Base-by-base conservation (phyloP, 108 stramenopile species). In the Cyclotella baltica region DNA sequence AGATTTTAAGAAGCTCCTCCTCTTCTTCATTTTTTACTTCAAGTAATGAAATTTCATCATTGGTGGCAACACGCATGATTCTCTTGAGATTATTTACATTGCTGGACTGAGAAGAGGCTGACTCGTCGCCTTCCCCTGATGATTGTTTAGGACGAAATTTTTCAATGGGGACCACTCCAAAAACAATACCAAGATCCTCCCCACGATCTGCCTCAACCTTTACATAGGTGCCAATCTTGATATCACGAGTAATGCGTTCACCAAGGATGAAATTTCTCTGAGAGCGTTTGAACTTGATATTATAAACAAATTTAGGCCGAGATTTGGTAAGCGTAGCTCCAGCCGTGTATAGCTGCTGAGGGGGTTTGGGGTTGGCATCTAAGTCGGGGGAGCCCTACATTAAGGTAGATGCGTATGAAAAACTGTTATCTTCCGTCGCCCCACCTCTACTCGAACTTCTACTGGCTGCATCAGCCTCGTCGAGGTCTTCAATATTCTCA, bases 121-220 rank as follows among this genome's bases (percentile, higher is more conserved):
- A 27, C 62, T 74, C 67, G 28, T 73, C 84, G 25, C 62, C 82
- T 27, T 66, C 81, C n/a, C 56, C 79, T 50, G 76, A 57, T 23
- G 51, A 38, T 36, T 80, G 56, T 35, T 87, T 86, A 18, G 57
- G 43, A 23, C 70, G 73, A 46, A 77, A 92, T 62, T 90, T 92
- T 27, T 92, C 91, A 28, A 88, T 70, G 15, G 93, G 84, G 29
- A 85, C 67, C 43, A 76, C 84, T 48, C 89, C 85, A 62, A 96
- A 78, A 4, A 98, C 96, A 72, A 96, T 95, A 15, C 98, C 98
- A 22, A 98, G 88, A 77, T 98, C 98, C 75, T 97, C 97, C 20
- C 98, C 98, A 19, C 98, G 92, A 76, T 98, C 98, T 13, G 97
- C 98, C 73, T 98, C 98, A 37, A 98, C 98, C 83, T 97, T 97